phyloP scores from a whole-genome alignment of 1,139 yeast species.

The Nakaseomyces bracarensis region DNA sequence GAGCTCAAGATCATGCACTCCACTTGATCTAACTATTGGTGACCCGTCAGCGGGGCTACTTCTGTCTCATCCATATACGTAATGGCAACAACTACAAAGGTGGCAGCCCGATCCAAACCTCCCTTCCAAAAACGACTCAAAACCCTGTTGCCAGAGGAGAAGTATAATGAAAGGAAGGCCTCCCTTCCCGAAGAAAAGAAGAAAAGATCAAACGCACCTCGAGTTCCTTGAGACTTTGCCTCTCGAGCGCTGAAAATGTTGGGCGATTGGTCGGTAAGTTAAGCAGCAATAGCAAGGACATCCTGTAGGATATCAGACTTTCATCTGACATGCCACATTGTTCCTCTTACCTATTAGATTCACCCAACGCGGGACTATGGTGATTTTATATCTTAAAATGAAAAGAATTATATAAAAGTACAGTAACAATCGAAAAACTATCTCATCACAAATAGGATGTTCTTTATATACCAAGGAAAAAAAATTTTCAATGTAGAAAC shows the following conservation, averaged over 20 bases:
- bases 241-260: conserved; percentile 66
- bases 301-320: conserved; percentile 19
- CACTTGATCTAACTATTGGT: conserved; percentile 41
- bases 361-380: conserved; percentile 45
- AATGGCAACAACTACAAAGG: conserved; percentile 30
- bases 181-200: conserved; percentile 3
- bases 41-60: conserved; percentile 84
- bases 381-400: conserved; percentile 11
- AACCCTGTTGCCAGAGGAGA: conserved; percentile 44
- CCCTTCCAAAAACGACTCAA: conserved; percentile 40
- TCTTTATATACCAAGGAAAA: too few relatives aligned
- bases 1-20: conserved; percentile 57
- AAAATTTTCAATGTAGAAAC: too few relatives aligned
- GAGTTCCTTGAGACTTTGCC: conserved; percentile 36
- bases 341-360: conserved; percentile 21
- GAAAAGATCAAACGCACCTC: conserved; percentile 9
- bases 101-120: conserved; percentile 24
- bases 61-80: conserved; percentile 47
- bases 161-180: conserved; percentile 15
- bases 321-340: conserved; percentile 19
- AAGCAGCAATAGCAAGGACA: conserved; percentile 31
- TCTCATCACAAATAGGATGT: background rate
- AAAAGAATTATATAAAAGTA: conserved; percentile 2
- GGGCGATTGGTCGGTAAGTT: conserved; percentile 31
- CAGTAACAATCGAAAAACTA: conserved; percentile 1